Base-by-base conservation (phyloP, 2,329 filamentous ascomycete genomes). In the Penicillium sp. region DNA sequence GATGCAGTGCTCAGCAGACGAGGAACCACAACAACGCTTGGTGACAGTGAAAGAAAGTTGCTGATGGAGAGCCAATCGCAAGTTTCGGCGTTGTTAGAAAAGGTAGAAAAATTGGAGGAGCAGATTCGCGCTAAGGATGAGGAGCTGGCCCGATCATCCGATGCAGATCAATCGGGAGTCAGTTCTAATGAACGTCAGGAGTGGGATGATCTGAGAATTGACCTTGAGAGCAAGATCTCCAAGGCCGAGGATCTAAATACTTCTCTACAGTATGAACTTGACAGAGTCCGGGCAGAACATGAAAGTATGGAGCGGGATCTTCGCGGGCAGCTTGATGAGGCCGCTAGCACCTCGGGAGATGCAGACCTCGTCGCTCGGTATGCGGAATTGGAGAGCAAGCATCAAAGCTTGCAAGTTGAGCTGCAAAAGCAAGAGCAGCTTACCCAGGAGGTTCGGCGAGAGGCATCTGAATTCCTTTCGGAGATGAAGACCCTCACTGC, bases 401-500 rank as follows among this genome's bases (percentile, higher is more conserved):
- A 96, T 63, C 81, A 86, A 51, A 82, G 84, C 41, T 74, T 92
- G 21, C 84, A 87, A 58, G 70, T 73, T 33, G 81, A 87, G 28
- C 74, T 93, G 21, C 76, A 79, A 47, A 81, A 92, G 58, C 93
- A 97, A 69, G 86, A 90, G 61, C 82, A 87, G 52, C 82, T 94
- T 2, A 95, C 91, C 0, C 88, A 95, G 56, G 89, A 96, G 65
- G 94, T 96, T 29, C 85, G 89, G 23, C 84, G 82, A 49, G 90
- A 96, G 74, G 91, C 92, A 0, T 85, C 89, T 51, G 82, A 85
- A 45, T 96, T 93, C 68, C 74, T 99, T 41, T 81, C 84, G 56
- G 94, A 99, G 72, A 99, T 97, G 94, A 86, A 89, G 57, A 78
- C 83, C 42, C 80, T 97, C 43, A 95, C 92, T 5, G 82, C 90